Evolutionary conservation across 2,329 filamentous ascomycete genomes (phyloP).

Genomic region (Epicoccum sorghinum): DNA sequence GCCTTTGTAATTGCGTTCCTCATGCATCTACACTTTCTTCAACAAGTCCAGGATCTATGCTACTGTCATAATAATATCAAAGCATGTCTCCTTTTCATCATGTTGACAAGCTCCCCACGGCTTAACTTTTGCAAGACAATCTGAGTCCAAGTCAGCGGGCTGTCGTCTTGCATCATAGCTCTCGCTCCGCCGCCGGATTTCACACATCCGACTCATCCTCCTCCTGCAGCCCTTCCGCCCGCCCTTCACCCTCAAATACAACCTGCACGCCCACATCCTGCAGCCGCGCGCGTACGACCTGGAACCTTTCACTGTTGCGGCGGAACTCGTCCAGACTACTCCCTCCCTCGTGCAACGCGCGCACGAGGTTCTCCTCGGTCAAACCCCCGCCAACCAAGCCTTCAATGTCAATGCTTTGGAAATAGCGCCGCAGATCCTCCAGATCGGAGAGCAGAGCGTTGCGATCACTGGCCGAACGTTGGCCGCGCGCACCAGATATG

Average conservation of each 20-base stretch:
- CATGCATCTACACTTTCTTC: no score
- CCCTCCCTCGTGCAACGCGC: conserved; percentile 27
- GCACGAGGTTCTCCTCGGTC: conserved; percentile 27
- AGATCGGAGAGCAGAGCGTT: conserved; percentile 33
- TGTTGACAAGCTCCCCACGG: no score
- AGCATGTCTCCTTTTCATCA: no score
- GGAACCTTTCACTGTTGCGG: conserved; percentile 33
- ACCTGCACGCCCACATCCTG: conserved; percentile 36
- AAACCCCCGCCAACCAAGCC: conserved; percentile 23
- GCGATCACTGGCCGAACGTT: conserved; percentile 12
- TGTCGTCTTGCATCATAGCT: no score
- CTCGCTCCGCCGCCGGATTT: no score
- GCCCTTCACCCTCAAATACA: conserved; percentile 27
- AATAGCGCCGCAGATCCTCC: conserved; percentile 36
- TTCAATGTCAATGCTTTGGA: conserved; percentile 33
- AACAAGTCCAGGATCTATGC: no score
- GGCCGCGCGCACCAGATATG: not conserved
- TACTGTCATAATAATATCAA: no score
- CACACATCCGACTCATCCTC: not conserved
- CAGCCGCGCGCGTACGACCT: conserved; percentile 24
- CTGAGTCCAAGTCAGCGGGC: no score
- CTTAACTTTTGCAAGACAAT: no score
- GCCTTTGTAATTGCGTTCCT: not conserved
- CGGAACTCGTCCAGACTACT: conserved; percentile 36
- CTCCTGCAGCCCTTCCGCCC: not conserved